Conservation (phyloP, 2,329 filamentous ascomycete genomes). For the Aspergillus sp. region DNA sequence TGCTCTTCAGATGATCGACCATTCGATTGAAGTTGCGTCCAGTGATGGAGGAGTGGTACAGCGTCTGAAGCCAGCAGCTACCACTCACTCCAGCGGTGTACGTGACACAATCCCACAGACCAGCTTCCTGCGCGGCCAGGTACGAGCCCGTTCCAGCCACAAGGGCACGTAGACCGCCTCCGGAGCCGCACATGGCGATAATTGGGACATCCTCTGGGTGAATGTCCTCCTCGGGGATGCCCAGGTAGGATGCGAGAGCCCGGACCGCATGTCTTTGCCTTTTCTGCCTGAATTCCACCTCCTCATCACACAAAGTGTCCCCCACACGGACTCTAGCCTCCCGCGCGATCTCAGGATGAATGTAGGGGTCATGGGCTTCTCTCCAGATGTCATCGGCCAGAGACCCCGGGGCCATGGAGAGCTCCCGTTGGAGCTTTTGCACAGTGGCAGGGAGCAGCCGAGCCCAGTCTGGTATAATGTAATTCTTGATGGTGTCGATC, state of each 20-base stretch:
- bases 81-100: constrained; percentile 96
- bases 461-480: constrained; percentile 81
- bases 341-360: constrained; percentile 84
- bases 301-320: constrained; percentile 75
- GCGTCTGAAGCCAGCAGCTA: constrained; percentile 88
- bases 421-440: constrained; percentile 79
- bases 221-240: constrained; percentile 74
- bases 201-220: constrained; percentile 88
- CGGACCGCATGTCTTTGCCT: constrained; percentile 67
- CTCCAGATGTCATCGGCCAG: constrained; percentile 91
- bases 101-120: constrained; percentile 88
- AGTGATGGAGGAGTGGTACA: constrained; percentile 80
- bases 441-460: constrained; percentile 72
- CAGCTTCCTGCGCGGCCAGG: constrained; percentile 77
- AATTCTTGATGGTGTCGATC: constrained; percentile 61
- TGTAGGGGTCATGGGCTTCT: constrained; percentile 78
- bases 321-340: constrained; percentile 81
- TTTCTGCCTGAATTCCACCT: constrained; percentile 69
- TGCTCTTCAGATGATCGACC: constrained; percentile 80
- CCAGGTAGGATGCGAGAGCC: constrained; percentile 79
- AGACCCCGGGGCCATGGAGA: constrained; percentile 83
- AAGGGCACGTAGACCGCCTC: constrained; percentile 83
- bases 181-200: constrained; percentile 92
- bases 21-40: constrained; percentile 66
- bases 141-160: constrained; percentile 89